A percentile compares a stretch with the other conserved stretches of the same genome.
Evolutionary conservation across 1,284 basidiomycete species (phyloP).

Genomic region (Pulchroboletus neoregius): DNA sequence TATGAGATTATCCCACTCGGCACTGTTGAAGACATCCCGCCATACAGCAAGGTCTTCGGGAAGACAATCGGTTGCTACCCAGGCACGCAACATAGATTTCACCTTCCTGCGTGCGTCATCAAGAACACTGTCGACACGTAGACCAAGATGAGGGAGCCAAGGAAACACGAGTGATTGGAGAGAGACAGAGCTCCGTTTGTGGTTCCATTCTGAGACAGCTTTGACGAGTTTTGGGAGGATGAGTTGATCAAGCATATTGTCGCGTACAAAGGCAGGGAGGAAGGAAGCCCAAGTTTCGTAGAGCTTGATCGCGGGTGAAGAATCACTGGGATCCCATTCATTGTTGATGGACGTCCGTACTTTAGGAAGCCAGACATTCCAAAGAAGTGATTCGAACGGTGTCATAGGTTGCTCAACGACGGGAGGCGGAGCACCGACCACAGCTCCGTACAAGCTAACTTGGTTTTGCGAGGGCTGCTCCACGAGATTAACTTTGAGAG

Average conservation of each 20-base stretch:
- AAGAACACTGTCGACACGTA: constrained; percentile 75
- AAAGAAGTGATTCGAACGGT: constrained; percentile 90
- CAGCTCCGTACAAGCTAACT: constrained; percentile 56
- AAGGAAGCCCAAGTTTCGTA: constrained; percentile 87
- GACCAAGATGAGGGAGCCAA: constrained; percentile 87
- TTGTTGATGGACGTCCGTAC: constrained; percentile 92
- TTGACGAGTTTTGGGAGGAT: constrained; percentile 87
- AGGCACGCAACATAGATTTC: constrained; percentile 73
- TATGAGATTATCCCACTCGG: constrained; percentile 89
- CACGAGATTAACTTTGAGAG: constrained; percentile 52
- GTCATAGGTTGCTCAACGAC: constrained; percentile 75
- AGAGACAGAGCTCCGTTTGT: constrained; percentile 52
- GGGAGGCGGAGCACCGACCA: constrained; percentile 30
- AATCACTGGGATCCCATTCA: constrained; percentile 78
- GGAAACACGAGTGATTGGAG: constrained; percentile 89
- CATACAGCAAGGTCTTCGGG: constrained; percentile 73
- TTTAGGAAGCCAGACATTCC: constrained; percentile 93
- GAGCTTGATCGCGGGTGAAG: constrained; percentile 74
- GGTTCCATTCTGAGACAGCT: constrained; percentile 82
- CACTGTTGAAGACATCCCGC: constrained; percentile 76
- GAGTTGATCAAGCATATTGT: constrained; percentile 95
- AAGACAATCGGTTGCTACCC: constrained; percentile 73
- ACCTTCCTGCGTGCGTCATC: constrained; percentile 85
- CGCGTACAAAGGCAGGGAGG: constrained; percentile 86
- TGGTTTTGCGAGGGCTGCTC: constrained; percentile 43